Evolutionary conservation across 805 yeast species (phyloP), one percentile per base, ranked within the genome.

Genomic region (Candida railenensis): DNA sequence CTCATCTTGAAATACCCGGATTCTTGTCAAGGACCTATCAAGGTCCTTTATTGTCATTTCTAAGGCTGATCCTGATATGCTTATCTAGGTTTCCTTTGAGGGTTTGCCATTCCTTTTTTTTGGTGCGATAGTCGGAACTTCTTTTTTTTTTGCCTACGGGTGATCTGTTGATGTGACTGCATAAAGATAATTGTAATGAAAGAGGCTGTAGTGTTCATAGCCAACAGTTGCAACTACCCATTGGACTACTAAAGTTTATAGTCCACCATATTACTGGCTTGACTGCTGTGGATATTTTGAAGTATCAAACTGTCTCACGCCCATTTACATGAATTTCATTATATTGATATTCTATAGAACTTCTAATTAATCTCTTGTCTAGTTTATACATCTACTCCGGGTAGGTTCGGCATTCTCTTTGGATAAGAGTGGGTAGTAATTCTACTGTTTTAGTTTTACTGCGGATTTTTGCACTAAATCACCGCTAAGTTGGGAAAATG

Each of bases 1-100:
- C 50, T 62, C 66, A 28, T 55, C 64, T n/a, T 68, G 43, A 28
- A 56, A 56, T 1, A 54, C 45, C 4, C 44, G 42, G 8, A 56
- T 44, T 45, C 55, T 59, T 19, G 48, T 48, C 7, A 61, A 44
- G 16, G 62, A 54, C n/a, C 49, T 44, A 33, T 52, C 50, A 8
- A 62, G 47, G 40, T 55, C 62, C 44, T 53, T 57, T 15, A 43
- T n/a, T 15, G 25, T 22, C 22, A 44, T 39, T 14, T 4, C 18
- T 37, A 12, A 18, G 37, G 18, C 37, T 37, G 34, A 12, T 22
- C 18, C 40, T 37, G 40, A 28, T 34, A 34, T n/a, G 8, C 37
- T 34, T 34, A 5, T 16, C 37, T 34, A 34, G 30, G 11, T 25
- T 25, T 7, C 9, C 9, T 25, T 5, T 11, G 30, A 25, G 30